Conservation (phyloP, 1,139 yeast genomes). For the Yamadazyma blattariae region DNA sequence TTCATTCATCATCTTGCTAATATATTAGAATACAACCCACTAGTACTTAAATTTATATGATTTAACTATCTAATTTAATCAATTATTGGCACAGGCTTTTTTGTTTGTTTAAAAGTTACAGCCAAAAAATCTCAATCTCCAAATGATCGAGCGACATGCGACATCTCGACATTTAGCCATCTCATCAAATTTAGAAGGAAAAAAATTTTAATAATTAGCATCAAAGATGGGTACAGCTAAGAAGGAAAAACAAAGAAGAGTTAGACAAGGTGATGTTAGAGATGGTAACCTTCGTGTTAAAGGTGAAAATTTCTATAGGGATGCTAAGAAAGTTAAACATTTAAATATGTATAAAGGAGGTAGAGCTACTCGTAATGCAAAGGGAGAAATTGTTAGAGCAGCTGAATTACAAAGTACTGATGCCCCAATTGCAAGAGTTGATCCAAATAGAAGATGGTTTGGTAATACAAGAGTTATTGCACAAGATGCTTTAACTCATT, state of each 20-base stretch:
- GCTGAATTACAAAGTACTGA: conserved; percentile 88
- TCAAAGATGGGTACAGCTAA: conserved; percentile 84
- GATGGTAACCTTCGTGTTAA: conserved; percentile 92
- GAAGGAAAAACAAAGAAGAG: conserved; percentile 85
- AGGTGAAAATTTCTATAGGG: conserved; percentile 95
- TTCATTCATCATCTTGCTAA: conserved; percentile 1
- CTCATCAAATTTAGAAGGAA: conserved; percentile 5
- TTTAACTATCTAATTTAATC: too few relatives aligned
- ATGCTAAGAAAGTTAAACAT: conserved; percentile 88
- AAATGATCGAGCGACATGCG: conserved; percentile 1
- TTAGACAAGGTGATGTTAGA: conserved; percentile 74
- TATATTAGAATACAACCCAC: too few relatives aligned
- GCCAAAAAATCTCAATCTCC: not conserved
- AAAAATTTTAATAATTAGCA: conserved; percentile 3
- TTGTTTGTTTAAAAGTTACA: too few relatives aligned
- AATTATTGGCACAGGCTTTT: too few relatives aligned
- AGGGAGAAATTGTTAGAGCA: conserved; percentile 83
- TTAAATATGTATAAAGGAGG: conserved; percentile 93
- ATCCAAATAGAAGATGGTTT: conserved; percentile 96
- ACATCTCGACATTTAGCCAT: conserved; percentile 7
- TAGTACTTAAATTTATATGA: too few relatives aligned
- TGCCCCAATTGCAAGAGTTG: conserved; percentile 88
- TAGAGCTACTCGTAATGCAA: conserved; percentile 78
- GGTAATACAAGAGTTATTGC: conserved; percentile 97
- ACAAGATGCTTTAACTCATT: conserved; percentile 92